Base-by-base conservation (phyloP, 768 basidiomycete species). In the Auriscalpium vulgare region DNA sequence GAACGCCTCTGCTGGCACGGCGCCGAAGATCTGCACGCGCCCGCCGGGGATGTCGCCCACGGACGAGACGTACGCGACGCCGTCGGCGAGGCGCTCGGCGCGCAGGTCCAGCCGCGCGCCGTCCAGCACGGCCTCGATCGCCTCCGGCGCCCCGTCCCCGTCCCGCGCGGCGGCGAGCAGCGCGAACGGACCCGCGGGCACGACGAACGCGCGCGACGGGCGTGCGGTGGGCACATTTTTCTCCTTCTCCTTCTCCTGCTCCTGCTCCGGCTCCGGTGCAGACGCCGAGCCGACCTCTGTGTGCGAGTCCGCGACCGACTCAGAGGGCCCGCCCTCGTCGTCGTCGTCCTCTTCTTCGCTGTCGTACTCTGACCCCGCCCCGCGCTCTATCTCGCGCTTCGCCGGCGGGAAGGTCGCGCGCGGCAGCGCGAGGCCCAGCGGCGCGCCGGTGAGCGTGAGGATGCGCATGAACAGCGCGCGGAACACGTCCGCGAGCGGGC, bases 181-280 rank as follows among this genome's bases (percentile, higher is more conserved):
- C 7, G 56, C 44, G 38, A 62, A 55, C 37, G 59, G 61, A 10
- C 61, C 61, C 5, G 55, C 52, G 14, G 56, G 56, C 21, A 62
- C 29, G 21, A 43, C 35, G 37, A 62, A 60, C 23, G 47, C 44
- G 21, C 48, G 56, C 34, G 51, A 40, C 2, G 54, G 44, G 17
- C 36, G 47, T 8, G 50, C 50, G 1, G 11, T 9, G 16, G 37
- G 17, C 29, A 7, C 19, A 6, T 3, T 13, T 7, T 40, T 14
- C n/a, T 37, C 37, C 9, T 37, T 34, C 21, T 21, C 13, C 11
- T 19, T 19, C 52, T 53, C 40, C 40, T 17, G n/a, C 53, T 47
- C 53, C 13, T 10, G 14, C 47, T 36, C 16, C 8, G 23, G 38
- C 37, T 53, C 52, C 10, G n/a, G 29, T 6, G 17, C 52, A 8